These are phyloP conservation scores for Hemileccinum hortonii DNA, from an alignment of 1,284 basidiomycete genomes.

Conservation along the genomic window DNA sequence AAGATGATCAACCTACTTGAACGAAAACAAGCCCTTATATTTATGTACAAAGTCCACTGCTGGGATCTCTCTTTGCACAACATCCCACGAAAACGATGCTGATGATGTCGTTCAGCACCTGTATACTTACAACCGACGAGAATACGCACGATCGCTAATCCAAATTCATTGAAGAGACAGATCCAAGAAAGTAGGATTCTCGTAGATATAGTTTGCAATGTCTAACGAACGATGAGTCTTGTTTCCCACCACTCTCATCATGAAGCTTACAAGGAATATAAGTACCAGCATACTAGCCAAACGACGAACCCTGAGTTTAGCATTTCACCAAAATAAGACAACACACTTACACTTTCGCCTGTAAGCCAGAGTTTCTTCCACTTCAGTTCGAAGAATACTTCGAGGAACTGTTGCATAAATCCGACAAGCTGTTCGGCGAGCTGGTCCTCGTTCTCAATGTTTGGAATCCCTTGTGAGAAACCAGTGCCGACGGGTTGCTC, in stretches of 20 bases:
- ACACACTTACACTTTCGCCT: conserved; percentile 69
- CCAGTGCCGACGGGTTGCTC: conserved; percentile 87
- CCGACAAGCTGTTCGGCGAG: conserved; percentile 48
- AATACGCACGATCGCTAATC: conserved; percentile 67
- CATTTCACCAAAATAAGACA: not conserved
- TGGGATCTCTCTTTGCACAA: conserved; percentile 65
- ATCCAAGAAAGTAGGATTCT: conserved; percentile 51
- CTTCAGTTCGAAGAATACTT: conserved; percentile 69
- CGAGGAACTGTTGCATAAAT: conserved; percentile 73
- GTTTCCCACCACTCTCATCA: not conserved
- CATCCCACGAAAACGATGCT: conserved; percentile 59
- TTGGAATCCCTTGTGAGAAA: conserved; percentile 71
- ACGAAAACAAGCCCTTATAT: conserved; percentile 63
- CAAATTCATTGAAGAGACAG: conserved; percentile 68
- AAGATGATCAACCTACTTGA: conserved; percentile 49
- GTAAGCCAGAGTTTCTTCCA: conserved; percentile 66
- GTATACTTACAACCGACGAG: not conserved
- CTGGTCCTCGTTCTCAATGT: conserved; percentile 68
- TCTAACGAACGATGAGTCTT: conserved; percentile 41
- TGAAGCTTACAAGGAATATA: conserved; percentile 52
- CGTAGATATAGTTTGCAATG: conserved; percentile 71
- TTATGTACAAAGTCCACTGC: conserved; percentile 71
- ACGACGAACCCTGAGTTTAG: not conserved
- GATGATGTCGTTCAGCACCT: not conserved
- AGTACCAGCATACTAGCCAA: conserved; percentile 52